Conservation (phyloP, 345 rosid genomes). For the Trapa incisa region DNA sequence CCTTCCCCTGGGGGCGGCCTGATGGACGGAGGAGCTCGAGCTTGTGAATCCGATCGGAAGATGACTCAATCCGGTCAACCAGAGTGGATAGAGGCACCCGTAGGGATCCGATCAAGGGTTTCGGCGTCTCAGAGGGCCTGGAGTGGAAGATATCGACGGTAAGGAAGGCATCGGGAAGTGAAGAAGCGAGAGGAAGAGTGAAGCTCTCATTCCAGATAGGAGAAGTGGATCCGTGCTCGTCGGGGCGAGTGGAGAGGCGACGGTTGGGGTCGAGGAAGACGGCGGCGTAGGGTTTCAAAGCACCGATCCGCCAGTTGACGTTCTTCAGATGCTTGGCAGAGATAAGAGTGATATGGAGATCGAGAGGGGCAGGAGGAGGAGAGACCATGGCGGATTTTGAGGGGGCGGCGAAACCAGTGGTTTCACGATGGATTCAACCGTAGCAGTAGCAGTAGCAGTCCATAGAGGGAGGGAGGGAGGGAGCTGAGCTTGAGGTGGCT, state of each 20-base stretch:
- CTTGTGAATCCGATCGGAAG: constrained; percentile 16
- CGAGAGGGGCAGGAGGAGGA: constrained; percentile 19
- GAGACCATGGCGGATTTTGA: constrained; percentile 18
- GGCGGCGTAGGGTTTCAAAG: constrained; percentile 38
- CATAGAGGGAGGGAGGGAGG: neutral
- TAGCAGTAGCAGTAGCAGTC: neutral
- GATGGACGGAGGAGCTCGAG: constrained; percentile 34
- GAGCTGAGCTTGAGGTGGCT: too few species aligned
- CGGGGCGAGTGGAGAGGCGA: constrained; percentile 31
- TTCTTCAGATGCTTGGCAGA: constrained; percentile 55
- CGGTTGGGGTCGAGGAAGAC: constrained; percentile 36
- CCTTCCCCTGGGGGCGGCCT: constrained; percentile 56
- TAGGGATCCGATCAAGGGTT: constrained; percentile 40
- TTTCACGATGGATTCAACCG: neutral
- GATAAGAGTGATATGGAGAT: constrained; percentile 34
- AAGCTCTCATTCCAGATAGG: constrained; percentile 21
- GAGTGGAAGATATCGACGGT: constrained; percentile 50
- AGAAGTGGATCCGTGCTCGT: constrained; percentile 15
- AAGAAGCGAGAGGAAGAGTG: constrained; percentile 10
- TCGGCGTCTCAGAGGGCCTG: constrained; percentile 35
- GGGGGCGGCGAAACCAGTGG: neutral
- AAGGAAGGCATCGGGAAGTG: constrained; percentile 18
- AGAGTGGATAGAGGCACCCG: constrained; percentile 24
- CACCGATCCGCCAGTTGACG: constrained; percentile 43
- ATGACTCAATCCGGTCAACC: constrained; percentile 12